Conservation (phyloP, 2,329 filamentous ascomycete species). For the Penicillium nordicum region DNA sequence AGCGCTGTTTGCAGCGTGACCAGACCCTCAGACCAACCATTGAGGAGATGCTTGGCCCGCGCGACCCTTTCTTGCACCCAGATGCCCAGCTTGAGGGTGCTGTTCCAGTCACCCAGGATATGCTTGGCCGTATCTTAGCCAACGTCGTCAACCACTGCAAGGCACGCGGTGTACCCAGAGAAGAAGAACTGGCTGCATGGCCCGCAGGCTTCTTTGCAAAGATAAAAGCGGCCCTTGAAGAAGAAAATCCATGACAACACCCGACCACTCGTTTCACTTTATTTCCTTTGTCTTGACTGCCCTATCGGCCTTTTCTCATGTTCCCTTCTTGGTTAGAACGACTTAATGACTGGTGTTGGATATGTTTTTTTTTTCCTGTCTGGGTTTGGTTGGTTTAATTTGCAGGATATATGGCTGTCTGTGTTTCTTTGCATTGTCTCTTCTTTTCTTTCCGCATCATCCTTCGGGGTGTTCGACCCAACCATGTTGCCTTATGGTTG, state of each 20-base stretch:
- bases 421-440: slow-evolving; percentile 11
- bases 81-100: slow-evolving; percentile 47
- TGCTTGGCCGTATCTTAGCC: slow-evolving; percentile 57
- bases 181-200: slow-evolving; percentile 54
- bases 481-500: not conserved
- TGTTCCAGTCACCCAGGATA: slow-evolving; percentile 55
- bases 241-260: slow-evolving; percentile 34
- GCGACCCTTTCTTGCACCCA: slow-evolving; percentile 58
- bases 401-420: slow-evolving; percentile 13
- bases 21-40: slow-evolving; percentile 56
- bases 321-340: slow-evolving; percentile 21
- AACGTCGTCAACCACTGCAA: slow-evolving; percentile 60
- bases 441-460: slow-evolving; percentile 5
- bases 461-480: slow-evolving; percentile 1
- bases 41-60: slow-evolving; percentile 53
- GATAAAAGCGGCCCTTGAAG: slow-evolving; percentile 46
- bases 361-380: slow-evolving; percentile 5
- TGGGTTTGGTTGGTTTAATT: slow-evolving; percentile 13
- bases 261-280: slow-evolving; percentile 17
- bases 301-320: slow-evolving; percentile 6
- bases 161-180: slow-evolving; percentile 53
- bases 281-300: slow-evolving; percentile 26
- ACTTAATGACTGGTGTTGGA: slow-evolving; percentile 29
- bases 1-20: slow-evolving; percentile 58
- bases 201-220: slow-evolving; percentile 49